Percentiles rank a stretch among this genome's conserved stretches.
Evolutionary conservation across 2,329 filamentous ascomycete species (phyloP).

Genomic region (Xylaria sp.): DNA sequence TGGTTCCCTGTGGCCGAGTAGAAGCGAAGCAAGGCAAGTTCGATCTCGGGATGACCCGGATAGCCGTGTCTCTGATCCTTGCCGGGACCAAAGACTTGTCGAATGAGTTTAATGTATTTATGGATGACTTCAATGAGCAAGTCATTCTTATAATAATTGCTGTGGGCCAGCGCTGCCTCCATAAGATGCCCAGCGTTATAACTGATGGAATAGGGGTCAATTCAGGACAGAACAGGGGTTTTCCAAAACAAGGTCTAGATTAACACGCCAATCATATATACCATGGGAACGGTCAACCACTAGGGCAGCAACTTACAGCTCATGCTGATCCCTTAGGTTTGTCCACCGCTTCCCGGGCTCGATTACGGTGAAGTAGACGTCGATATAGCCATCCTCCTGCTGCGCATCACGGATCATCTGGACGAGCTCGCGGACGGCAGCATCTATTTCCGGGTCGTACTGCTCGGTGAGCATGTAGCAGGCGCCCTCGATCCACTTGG

Average conservation of each 20-base stretch:
- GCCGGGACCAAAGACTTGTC: constrained; percentile 62
- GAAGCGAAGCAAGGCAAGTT: constrained; percentile 58
- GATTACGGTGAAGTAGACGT: constrained; percentile 71
- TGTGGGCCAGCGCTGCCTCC: constrained; percentile 68
- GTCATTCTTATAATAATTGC: constrained; percentile 62
- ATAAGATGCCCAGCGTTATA: constrained; percentile 72
- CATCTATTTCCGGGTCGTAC: constrained; percentile 59
- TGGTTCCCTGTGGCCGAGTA: constrained; percentile 51
- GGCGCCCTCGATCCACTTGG: constrained; percentile 72
- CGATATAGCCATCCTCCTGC: constrained; percentile 70
- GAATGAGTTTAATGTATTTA: constrained; percentile 65
- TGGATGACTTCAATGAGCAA: constrained; percentile 63
- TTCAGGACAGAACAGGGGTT: background rate
- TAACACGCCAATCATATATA: constrained; percentile 2
- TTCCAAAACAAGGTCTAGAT: background rate
- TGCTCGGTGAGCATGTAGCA: constrained; percentile 63
- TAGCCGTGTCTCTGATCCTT: constrained; percentile 65
- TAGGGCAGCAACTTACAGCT: constrained; percentile 57
- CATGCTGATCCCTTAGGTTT: constrained; percentile 71
- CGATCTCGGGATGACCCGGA: constrained; percentile 68
- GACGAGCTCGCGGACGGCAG: constrained; percentile 66
- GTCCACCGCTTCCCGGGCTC: constrained; percentile 66
- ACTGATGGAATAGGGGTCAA: constrained; percentile 46
- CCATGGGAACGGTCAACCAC: background rate
- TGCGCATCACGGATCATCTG: constrained; percentile 67